These are phyloP conservation scores for Ceratocystis cubensis DNA, from an alignment of 2,329 filamentous ascomycete genomes.

Conservation along the genomic window DNA sequence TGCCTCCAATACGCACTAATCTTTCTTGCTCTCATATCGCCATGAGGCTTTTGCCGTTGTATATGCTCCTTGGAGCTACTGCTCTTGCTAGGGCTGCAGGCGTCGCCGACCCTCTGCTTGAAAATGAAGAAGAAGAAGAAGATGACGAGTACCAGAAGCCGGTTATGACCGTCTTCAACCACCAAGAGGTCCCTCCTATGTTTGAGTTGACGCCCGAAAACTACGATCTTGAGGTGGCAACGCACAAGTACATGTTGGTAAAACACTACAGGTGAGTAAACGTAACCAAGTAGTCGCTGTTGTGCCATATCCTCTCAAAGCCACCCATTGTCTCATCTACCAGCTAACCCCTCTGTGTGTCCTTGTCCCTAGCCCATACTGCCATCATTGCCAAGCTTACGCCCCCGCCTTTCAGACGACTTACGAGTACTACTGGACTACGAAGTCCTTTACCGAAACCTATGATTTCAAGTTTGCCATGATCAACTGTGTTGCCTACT, in stretches of 20 bases:
- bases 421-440: constrained; percentile 92
- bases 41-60: constrained; percentile 36
- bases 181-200: constrained; percentile 52
- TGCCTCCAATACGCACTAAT: not conserved
- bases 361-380: constrained; percentile 38
- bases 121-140: constrained; percentile 29
- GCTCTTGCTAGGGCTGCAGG: constrained; percentile 28
- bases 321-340: not conserved
- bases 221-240: constrained; percentile 44
- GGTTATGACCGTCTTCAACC: constrained; percentile 49
- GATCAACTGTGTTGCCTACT: constrained; percentile 74
- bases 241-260: constrained; percentile 41
- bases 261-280: constrained; percentile 55
- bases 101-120: constrained; percentile 24
- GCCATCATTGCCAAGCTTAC: constrained; percentile 62
- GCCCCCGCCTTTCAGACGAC: constrained; percentile 81
- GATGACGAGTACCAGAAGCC: constrained; percentile 19
- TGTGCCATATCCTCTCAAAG: not conserved
- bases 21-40: constrained; percentile 18
- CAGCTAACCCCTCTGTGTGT: constrained; percentile 23
- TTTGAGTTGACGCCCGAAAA: constrained; percentile 46
- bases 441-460: constrained; percentile 62
- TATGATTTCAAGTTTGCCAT: constrained; percentile 84
- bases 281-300: too few species aligned
- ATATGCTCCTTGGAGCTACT: constrained; percentile 37